phyloP scores from a whole-genome alignment of 2,329 filamentous ascomycete genomes.

The Dactylellina sp. region DNA sequence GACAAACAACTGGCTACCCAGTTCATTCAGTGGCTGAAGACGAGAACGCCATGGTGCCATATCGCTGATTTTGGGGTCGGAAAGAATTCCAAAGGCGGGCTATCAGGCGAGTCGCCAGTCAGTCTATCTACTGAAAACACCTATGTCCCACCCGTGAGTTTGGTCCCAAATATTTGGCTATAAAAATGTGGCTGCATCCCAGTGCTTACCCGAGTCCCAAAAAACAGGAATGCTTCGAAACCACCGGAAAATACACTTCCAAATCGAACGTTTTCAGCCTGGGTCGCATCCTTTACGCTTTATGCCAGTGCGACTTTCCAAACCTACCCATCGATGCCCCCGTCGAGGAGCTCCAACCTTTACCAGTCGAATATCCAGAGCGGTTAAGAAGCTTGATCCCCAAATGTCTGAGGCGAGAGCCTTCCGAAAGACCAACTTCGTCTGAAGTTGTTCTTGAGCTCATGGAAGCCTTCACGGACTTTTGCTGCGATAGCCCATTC shows the following conservation, averaged over 20 bases:
- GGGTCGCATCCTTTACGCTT: conserved; percentile 46
- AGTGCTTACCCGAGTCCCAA: neutral
- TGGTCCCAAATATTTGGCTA: neutral
- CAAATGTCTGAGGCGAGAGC: conserved; percentile 49
- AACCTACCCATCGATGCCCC: conserved; percentile 42
- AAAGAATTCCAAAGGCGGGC: conserved; percentile 52
- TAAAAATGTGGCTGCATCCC: conserved; percentile 10
- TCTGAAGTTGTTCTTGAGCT: conserved; percentile 52
- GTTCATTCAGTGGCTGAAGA: conserved; percentile 55
- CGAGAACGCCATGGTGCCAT: conserved; percentile 52
- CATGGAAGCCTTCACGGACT: conserved; percentile 49
- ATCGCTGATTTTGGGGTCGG: conserved; percentile 55
- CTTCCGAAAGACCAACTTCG: conserved; percentile 44
- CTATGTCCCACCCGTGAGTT: conserved; percentile 51
- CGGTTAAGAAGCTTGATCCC: conserved; percentile 47
- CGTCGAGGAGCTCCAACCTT: conserved; percentile 47
- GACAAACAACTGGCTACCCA: conserved; percentile 52
- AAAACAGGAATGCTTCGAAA: conserved; percentile 33
- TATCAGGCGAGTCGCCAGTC: conserved; percentile 46
- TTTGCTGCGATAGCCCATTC: conserved; percentile 47
- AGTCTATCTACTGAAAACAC: conserved; percentile 50
- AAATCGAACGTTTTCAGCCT: conserved; percentile 56
- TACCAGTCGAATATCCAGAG: conserved; percentile 53
- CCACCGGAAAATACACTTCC: conserved; percentile 43
- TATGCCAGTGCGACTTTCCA: conserved; percentile 53